Percentiles rank a stretch among this genome's conserved stretches.
phyloP scores from a whole-genome alignment of 495 filamentous ascomycete species.

The Xylona heveae region DNA sequence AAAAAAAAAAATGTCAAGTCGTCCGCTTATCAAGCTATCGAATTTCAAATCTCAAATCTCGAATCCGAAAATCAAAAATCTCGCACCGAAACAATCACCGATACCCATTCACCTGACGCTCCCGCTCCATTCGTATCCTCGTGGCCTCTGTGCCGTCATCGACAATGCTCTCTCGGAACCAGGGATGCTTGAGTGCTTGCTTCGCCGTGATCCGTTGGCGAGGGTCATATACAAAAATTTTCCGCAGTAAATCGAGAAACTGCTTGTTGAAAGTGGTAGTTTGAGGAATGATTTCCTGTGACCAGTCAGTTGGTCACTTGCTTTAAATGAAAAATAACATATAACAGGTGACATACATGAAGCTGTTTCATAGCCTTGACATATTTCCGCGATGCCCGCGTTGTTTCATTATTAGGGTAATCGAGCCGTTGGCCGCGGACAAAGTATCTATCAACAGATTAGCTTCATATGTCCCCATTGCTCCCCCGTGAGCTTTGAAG shows the following conservation, averaged over 20 bases:
- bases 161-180: constrained; percentile 68
- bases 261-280: constrained; percentile 56
- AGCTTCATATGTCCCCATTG: too few species aligned
- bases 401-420: constrained; percentile 75
- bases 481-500: too few species aligned
- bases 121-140: constrained; percentile 36
- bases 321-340: constrained; percentile 1
- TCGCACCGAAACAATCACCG: neutral
- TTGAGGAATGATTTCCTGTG: constrained; percentile 72
- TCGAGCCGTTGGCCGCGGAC: constrained; percentile 13
- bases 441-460: constrained; percentile 31
- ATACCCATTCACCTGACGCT: constrained; percentile 5
- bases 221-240: constrained; percentile 93
- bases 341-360: constrained; percentile 33
- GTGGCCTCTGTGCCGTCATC: constrained; percentile 92
- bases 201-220: constrained; percentile 78
- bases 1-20: neutral
- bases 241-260: constrained; percentile 72
- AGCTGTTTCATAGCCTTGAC: constrained; percentile 88
- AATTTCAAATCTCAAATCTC: neutral
- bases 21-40: neutral
- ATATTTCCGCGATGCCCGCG: constrained; percentile 73
- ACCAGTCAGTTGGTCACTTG: neutral
- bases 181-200: constrained; percentile 73
- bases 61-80: neutral